phyloP scores from a whole-genome alignment of 352 stramenopile genomes.

The Aphanomyces euteiches region DNA sequence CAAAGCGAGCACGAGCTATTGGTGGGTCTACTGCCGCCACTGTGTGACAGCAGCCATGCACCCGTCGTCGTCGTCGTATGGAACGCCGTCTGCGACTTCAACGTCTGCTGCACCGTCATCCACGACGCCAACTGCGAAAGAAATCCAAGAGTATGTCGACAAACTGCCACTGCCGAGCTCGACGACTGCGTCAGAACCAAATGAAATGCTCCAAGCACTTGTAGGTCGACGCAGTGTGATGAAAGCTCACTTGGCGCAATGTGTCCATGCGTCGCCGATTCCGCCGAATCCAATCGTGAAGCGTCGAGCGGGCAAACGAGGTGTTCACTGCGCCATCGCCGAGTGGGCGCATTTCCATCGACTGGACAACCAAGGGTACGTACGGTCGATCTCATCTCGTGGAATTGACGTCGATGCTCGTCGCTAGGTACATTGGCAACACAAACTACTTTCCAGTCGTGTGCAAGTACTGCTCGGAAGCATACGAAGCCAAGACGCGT shows the following conservation, averaged over 20 bases:
- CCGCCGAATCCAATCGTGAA: conserved; percentile 22
- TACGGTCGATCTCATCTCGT: background rate
- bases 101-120: background rate
- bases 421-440: conserved; percentile 51
- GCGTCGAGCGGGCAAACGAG: conserved; percentile 33
- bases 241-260: conserved; percentile 43
- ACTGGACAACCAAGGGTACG: conserved; percentile 59
- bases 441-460: conserved; percentile 77
- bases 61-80: background rate
- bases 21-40: conserved; percentile 76
- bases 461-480: conserved; percentile 66
- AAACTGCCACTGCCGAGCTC: conserved; percentile 63
- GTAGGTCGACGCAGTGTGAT: conserved; percentile 72
- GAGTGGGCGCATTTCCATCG: conserved; percentile 77
- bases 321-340: conserved; percentile 80
- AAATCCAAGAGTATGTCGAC: conserved; percentile 41
- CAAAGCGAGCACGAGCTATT: conserved; percentile 74
- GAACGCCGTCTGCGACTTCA: background rate
- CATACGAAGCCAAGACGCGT: conserved; percentile 59
- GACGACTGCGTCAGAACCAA: conserved; percentile 29
- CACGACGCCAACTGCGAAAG: background rate
- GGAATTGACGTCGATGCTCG: conserved; percentile 30
- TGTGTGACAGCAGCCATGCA: conserved; percentile 36
- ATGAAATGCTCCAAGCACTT: conserved; percentile 35
- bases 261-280: conserved; percentile 13